Evolutionary conservation across 305 asterid genomes (phyloP).

Genomic region (Plantago lanceolata): DNA sequence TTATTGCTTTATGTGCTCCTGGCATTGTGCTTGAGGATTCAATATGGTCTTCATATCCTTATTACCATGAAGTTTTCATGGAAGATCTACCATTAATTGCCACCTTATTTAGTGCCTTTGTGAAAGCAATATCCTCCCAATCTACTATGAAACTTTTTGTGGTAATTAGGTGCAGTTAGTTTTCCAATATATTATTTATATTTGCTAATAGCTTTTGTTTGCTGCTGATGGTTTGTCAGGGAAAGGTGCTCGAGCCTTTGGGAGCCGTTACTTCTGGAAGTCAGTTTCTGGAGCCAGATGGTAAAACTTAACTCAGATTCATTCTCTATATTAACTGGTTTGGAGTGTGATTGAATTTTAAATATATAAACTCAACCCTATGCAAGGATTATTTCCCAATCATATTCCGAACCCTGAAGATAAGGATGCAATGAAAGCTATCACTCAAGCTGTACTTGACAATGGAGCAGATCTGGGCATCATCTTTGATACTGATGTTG

Average conservation of each 20-base stretch:
- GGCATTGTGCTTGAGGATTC: conserved; percentile 13
- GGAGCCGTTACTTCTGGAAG: conserved; percentile 96
- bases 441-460: conserved; percentile 75
- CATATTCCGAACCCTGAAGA: conserved; percentile 99
- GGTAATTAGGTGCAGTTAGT: not conserved
- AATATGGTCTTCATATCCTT: conserved; percentile 4
- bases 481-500: conserved; percentile 98
- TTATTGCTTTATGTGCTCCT: conserved; percentile 19
- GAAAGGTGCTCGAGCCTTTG: conserved; percentile 89
- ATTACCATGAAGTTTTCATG: conserved; percentile 5
- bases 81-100: not conserved
- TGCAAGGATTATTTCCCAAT: conserved; percentile 88
- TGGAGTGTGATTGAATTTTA: conserved; percentile 4
- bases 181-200: conserved; percentile 1
- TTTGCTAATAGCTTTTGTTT: conserved; percentile 24
- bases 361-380: conserved; percentile 15
- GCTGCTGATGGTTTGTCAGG: conserved; percentile 51
- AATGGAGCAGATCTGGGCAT: conserved; percentile 92
- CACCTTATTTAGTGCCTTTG: too few relatives aligned
- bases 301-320: conserved; percentile 40
- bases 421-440: conserved; percentile 90
- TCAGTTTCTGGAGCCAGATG: conserved; percentile 95
- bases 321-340: conserved; percentile 14
- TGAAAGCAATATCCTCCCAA: conserved; percentile 3
- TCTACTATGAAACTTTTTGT: conserved; percentile 17